phyloP scores from a whole-genome alignment of 225 moss, liverwort and hornwort genomes.

The Neckera pumila region DNA sequence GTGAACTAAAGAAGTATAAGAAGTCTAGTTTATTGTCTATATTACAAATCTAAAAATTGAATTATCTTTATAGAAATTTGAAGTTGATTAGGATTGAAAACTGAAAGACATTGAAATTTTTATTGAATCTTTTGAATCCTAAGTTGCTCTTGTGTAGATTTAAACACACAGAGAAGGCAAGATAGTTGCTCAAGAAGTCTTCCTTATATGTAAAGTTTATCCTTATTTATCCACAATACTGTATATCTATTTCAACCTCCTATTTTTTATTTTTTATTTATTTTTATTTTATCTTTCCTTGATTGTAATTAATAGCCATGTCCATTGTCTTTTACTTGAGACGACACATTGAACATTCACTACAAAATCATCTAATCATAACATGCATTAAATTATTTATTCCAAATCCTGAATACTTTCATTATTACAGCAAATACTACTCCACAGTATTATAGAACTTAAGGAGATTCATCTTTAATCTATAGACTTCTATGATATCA shows the following conservation, averaged over 20 bases:
- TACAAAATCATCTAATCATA: background rate
- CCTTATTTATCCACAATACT: fast-evolving
- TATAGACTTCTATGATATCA: background rate
- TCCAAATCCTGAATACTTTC: background rate
- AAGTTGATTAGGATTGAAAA: background rate
- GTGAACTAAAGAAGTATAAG: background rate
- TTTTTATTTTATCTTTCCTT: background rate
- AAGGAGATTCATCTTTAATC: background rate
- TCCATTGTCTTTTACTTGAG: background rate
- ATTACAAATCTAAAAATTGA: background rate
- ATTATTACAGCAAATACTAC: background rate
- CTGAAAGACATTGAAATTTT: background rate
- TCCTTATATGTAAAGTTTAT: background rate
- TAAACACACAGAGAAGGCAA: fast-evolving
- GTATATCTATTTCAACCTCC: background rate
- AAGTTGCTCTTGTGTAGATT: background rate
- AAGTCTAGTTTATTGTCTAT: background rate
- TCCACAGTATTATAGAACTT: background rate
- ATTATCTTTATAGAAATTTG: background rate
- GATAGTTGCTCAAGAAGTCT: background rate
- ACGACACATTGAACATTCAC: background rate
- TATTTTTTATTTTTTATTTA: background rate
- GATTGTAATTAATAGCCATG: background rate
- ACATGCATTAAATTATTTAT: background rate
- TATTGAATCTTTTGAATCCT: background rate